These are phyloP conservation scores for Mariannaea sp. DNA, from an alignment of 2,329 filamentous ascomycete species.

Conservation along the genomic window DNA sequence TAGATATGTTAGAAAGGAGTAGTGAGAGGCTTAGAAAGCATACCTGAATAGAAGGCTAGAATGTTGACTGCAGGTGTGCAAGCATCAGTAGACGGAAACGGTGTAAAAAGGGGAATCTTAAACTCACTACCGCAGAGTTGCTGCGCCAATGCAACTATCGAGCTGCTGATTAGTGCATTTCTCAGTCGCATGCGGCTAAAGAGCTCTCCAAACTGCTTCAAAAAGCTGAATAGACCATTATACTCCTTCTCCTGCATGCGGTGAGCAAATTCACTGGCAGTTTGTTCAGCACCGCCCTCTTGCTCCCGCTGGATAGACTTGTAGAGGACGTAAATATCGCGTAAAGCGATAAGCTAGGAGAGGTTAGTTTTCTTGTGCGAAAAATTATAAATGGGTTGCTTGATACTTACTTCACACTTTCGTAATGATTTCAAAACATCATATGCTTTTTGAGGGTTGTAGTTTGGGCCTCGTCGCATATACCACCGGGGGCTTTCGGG, in stretches of 20 bases:
- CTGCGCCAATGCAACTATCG: conserved; percentile 34
- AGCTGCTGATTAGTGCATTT: conserved; percentile 36
- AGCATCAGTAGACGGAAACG: conserved; percentile 1
- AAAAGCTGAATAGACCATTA: conserved; percentile 16
- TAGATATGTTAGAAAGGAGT: neutral
- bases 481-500: conserved; percentile 49
- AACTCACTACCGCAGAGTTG: conserved; percentile 38
- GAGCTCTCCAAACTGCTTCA: conserved; percentile 24
- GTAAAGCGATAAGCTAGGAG: conserved; percentile 45
- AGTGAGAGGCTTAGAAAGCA: fast-evolving
- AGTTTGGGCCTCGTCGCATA: conserved; percentile 42
- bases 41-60: conserved; percentile 52
- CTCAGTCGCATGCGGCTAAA: conserved; percentile 18
- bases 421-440: conserved; percentile 32
- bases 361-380: neutral
- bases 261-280: neutral
- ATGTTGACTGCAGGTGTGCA: conserved; percentile 33
- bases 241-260: neutral
- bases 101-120: conserved; percentile 28
- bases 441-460: conserved; percentile 42
- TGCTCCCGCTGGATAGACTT: conserved; percentile 9
- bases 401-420: neutral
- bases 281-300: neutral
- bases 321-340: conserved; percentile 45
- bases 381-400: neutral